Percentiles rank a stretch among this genome's conserved stretches.
phyloP scores from a whole-genome alignment of 345 rosid species.

The Draba incana region DNA sequence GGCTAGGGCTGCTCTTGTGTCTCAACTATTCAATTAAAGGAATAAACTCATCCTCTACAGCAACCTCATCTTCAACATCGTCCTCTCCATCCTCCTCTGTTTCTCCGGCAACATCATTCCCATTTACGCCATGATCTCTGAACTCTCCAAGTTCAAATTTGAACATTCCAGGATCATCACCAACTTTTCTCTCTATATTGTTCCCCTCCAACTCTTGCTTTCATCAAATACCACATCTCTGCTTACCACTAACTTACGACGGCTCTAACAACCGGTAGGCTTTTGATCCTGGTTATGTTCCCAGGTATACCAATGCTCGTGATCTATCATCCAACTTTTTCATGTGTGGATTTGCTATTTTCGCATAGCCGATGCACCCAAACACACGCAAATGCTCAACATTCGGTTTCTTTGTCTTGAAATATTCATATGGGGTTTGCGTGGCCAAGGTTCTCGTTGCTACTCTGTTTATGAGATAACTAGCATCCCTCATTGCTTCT shows the following conservation, averaged over 20 bases:
- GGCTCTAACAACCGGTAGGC: neutral
- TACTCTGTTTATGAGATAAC: neutral
- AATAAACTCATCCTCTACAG: too few species aligned
- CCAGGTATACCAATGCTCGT: neutral
- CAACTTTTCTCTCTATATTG: too few species aligned
- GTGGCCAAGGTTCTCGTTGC: neutral
- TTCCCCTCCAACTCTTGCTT: neutral
- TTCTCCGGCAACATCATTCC: too few species aligned
- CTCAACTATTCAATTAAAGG: too few species aligned
- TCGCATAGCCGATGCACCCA: neutral
- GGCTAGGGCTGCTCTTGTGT: too few species aligned
- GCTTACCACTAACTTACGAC: neutral
- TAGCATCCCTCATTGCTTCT: neutral
- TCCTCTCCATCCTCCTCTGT: too few species aligned
- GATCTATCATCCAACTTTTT: neutral
- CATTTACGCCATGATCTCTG: too few species aligned
- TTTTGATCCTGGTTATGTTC: neutral
- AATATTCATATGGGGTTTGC: neutral
- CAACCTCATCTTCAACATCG: too few species aligned
- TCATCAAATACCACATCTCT: neutral
- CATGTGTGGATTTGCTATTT: neutral
- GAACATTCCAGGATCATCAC: too few species aligned
- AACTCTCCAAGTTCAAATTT: too few species aligned
- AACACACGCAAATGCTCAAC: neutral
- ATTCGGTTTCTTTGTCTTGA: neutral